Evolutionary conservation across 129 eudicot species (phyloP).

Genomic region (Lactuca saligna): DNA sequence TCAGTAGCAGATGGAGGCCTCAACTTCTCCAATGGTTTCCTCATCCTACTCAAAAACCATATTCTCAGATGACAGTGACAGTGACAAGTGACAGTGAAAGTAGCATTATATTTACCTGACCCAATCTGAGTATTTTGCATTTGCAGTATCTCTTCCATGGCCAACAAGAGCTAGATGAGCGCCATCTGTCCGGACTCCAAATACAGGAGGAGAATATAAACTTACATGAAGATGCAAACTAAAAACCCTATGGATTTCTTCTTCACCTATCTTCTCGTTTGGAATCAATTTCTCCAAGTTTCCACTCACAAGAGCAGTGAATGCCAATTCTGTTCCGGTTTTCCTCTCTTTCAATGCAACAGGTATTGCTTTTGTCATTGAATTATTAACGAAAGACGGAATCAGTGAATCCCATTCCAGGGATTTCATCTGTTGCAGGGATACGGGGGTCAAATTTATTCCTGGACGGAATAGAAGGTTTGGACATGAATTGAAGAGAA

Average conservation of each 20-base stretch:
- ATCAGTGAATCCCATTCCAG: slow-evolving; percentile 50
- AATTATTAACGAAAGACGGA: slow-evolving; percentile 44
- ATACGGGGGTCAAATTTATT: slow-evolving; percentile 3
- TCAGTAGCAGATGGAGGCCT: slow-evolving; percentile 83
- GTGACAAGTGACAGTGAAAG: too few relatives aligned
- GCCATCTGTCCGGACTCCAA: slow-evolving; percentile 49
- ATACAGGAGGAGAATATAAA: slow-evolving; percentile 56
- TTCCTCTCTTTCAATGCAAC: slow-evolving; percentile 41
- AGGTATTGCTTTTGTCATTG: slow-evolving; percentile 57
- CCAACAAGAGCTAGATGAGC: slow-evolving; percentile 87
- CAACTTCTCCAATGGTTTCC: slow-evolving; percentile 81
- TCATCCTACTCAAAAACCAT: slow-evolving; percentile 53
- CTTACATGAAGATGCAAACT: slow-evolving; percentile 64
- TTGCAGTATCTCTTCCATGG: slow-evolving; percentile 56
- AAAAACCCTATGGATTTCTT: slow-evolving; percentile 38
- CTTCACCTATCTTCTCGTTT: slow-evolving; percentile 33
- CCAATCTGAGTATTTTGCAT: slow-evolving; percentile 92
- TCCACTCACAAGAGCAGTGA: slow-evolving; percentile 69
- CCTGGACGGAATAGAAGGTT: slow-evolving; percentile 44
- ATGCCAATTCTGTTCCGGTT: slow-evolving; percentile 56
- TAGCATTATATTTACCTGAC: slow-evolving; percentile 51
- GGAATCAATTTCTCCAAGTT: slow-evolving; percentile 41
- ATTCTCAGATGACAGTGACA: slow-evolving; percentile 2
- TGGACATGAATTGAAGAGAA: slow-evolving; percentile 47
- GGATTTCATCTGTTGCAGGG: slow-evolving; percentile 19